Evolutionary conservation across 345 rosid genomes (phyloP), one percentile per base, ranked within the genome.

Genomic region (Salix udensis): DNA sequence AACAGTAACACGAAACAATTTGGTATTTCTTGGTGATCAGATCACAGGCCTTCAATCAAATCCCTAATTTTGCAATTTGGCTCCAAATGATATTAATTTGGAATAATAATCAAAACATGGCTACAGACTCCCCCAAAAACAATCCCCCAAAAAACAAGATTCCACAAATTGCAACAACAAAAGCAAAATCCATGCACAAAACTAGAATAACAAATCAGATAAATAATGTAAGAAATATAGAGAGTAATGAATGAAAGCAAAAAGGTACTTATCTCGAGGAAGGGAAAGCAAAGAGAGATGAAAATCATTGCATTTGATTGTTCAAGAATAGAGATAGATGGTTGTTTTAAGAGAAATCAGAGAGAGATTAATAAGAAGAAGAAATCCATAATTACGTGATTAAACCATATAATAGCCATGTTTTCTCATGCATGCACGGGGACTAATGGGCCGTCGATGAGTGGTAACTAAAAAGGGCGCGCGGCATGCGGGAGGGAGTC

Each of bases 41-140:
- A 58, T 58, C 28, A 6, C 36, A 69, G 72, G 48, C 60, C 53
- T 18, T 18, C 46, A 69, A 46, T 15, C 44, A 61, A 44, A 26
- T 39, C 71, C 71, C 26, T 55, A 71, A 30, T 30, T 34, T 53
- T 40, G 52, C 23, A 53, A 52, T 71, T 55, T 44, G 30, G 74
- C 23, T 70, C 69, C 76, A 66, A 66, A 73, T 48, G 48, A 44
- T 67, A 26, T 37, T 70, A 65, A 34, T 46, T 48, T 39, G 46
- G 71, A 73, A 78, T 44, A 67, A 68, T 55, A 40, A 78, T 50
- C 64, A 58, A 58, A 58, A 58, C 23, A 58, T 58, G 64, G 64
- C 24, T 4, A 10, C 4, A n/a, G 11, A 58, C 3, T 23, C 64
- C 3, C 3, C 64, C 15, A 23, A 58, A 9, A 58, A 55, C 1